Evolutionary conservation across 805 yeast species (phyloP).

Genomic region (Yamadazyma takamatsuzukensis): DNA sequence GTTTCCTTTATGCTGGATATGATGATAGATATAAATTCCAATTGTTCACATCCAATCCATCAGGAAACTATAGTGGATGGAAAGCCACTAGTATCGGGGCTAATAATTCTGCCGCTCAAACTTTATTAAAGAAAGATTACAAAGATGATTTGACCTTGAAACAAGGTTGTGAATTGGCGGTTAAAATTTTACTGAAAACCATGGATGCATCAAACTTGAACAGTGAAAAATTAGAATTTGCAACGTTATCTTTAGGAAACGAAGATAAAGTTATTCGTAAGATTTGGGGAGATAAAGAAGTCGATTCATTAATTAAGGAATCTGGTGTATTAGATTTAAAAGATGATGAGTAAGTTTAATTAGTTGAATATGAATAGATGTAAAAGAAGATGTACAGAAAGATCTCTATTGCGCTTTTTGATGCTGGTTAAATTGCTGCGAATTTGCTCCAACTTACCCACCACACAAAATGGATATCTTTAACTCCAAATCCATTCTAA

Average conservation of each 20-base stretch:
- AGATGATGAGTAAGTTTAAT: constrained; percentile 29
- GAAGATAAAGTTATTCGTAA: constrained; percentile 57
- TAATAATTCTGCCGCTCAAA: constrained; percentile 93
- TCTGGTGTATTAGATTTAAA: constrained; percentile 59
- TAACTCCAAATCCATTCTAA: constrained; percentile 7
- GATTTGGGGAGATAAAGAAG: constrained; percentile 77
- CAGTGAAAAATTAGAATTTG: constrained; percentile 88
- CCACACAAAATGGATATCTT: constrained; percentile 11
- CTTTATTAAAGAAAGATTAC: constrained; percentile 91
- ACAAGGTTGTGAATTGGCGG: constrained; percentile 83
- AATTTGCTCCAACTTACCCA: background rate
- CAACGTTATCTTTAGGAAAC: constrained; percentile 55
- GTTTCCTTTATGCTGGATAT: constrained; percentile 92
- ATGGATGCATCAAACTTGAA: constrained; percentile 85
- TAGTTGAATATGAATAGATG: too few relatives aligned
- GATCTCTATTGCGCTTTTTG: too few relatives aligned
- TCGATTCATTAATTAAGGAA: constrained; percentile 68
- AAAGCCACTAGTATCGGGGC: constrained; percentile 97
- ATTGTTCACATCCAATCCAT: constrained; percentile 91
- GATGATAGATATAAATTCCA: constrained; percentile 90
- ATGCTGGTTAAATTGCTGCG: too few relatives aligned
- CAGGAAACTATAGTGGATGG: constrained; percentile 98
- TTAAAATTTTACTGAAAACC: constrained; percentile 89
- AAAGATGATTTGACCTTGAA: constrained; percentile 70
- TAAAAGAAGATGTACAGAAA: too few relatives aligned